These are phyloP conservation scores for Mrakia hoshinonis DNA, from an alignment of 768 basidiomycete genomes.

Conservation along the genomic window DNA sequence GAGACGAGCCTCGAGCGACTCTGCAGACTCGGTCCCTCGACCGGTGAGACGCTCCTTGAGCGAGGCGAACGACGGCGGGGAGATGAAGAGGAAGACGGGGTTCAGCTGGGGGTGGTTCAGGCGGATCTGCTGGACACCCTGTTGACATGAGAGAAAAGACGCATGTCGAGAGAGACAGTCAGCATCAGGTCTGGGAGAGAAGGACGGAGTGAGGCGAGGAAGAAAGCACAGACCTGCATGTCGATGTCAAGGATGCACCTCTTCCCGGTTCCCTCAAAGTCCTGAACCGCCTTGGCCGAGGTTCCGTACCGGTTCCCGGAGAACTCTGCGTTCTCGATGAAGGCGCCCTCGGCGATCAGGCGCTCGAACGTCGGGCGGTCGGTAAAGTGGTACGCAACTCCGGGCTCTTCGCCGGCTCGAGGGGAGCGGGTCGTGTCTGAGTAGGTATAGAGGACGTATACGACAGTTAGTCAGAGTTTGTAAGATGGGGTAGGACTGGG, in stretches of 20 bases:
- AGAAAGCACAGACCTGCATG: slow-evolving; percentile 60
- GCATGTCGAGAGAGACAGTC: slow-evolving; percentile 5
- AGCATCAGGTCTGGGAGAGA: not conserved
- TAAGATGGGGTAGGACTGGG: not conserved
- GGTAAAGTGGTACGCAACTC: slow-evolving; percentile 81
- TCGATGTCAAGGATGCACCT: slow-evolving; percentile 94
- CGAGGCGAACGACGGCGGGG: slow-evolving; percentile 68
- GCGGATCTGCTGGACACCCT: slow-evolving; percentile 91
- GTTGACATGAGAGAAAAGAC: slow-evolving; percentile 22
- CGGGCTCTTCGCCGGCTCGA: slow-evolving; percentile 70
- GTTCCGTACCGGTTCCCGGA: slow-evolving; percentile 91
- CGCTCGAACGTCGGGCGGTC: slow-evolving; percentile 59
- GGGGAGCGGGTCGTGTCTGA: slow-evolving; percentile 83
- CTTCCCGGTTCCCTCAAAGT: slow-evolving; percentile 49
- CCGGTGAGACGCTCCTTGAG: slow-evolving; percentile 63
- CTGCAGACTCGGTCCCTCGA: slow-evolving; percentile 62
- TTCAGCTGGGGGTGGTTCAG: slow-evolving; percentile 56
- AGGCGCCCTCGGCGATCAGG: slow-evolving; percentile 61
- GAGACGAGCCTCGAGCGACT: slow-evolving; percentile 62
- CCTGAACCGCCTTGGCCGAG: slow-evolving; percentile 63
- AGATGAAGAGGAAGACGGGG: slow-evolving; percentile 84
- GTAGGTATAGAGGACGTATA: not conserved
- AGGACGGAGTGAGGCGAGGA: not conserved
- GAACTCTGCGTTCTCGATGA: slow-evolving; percentile 92
- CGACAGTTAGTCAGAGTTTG: not conserved